Evolutionary conservation across 352 stramenopile species (phyloP), one percentile per base, ranked within the genome.

Genomic region (Globisporangium nodosum): DNA sequence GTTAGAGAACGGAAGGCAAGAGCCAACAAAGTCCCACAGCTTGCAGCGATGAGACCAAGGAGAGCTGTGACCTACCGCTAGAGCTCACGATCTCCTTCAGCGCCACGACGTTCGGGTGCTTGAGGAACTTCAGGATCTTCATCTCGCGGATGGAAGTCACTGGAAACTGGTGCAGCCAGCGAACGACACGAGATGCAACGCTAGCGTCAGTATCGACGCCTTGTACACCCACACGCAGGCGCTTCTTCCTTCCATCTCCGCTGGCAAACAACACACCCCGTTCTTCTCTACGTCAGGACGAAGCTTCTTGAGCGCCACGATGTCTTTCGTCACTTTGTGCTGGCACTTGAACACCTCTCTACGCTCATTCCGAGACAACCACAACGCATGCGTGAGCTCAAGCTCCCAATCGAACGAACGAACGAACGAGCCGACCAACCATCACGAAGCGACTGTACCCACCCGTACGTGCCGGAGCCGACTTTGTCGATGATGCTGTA

Each of bases 91-190:
- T 96, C 64, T 99, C 96, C 56, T 98, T 91, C 56, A 99, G 81
- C 37, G 88, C 73, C n/a, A 99, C 70, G 49, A 99, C 86, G 70
- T 98, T 98, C 15, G 88, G 87, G 64, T 99, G 96, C 39, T 88
- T 88, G 0, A 99, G 73, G 40, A 91, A 83, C 71, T 98, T 98
- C 4, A 99, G 73, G 50, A 99, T 98, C 76, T 98, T 98, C 70
- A 99, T 99, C 68, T 99, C 96, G 15, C 96, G 88, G 56, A 99
- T 96, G 13, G 96, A 96, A 27, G 93, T 98, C 39, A 97, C 76
- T 1, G 96, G 95, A 54, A 99, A 94, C 86, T 97, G 35, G 35
- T 40, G 43, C 15, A 30, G 37, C 8, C 33, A 37, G 9, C 33
- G 33, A 11, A 6, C 33, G 33, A 37, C 33, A 37, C 9, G 33